These are phyloP conservation scores for Jaltomata sinuosa DNA, from an alignment of 257 asterid genomes.

Conservation along the genomic window DNA sequence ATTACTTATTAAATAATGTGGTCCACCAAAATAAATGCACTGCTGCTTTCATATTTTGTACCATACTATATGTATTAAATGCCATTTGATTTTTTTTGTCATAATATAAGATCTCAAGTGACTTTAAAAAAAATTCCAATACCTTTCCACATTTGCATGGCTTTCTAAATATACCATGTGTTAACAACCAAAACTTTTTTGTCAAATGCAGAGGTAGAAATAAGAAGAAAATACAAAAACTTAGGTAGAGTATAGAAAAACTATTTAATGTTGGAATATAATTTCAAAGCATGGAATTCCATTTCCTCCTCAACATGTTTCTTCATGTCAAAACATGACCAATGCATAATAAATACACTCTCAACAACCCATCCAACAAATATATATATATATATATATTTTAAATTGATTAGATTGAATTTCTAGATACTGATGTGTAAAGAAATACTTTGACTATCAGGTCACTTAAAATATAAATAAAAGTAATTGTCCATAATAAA, in stretches of 20 bases:
- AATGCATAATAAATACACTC: neutral
- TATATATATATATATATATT: no score
- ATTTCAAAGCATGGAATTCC: neutral
- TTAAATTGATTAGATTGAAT: neutral
- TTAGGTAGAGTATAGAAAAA: neutral
- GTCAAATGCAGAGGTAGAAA: neutral
- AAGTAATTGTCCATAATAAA: neutral
- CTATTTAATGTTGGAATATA: neutral
- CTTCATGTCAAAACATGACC: neutral
- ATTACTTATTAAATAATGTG: neutral
- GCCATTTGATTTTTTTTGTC: neutral
- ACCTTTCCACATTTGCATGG: neutral
- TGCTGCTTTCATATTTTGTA: slow-evolving; percentile 1
- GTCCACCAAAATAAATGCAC: slow-evolving; percentile 10
- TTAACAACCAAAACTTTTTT: neutral
- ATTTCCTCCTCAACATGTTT: neutral
- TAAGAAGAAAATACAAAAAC: neutral
- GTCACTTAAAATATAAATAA: neutral
- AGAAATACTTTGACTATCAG: neutral
- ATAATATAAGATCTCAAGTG: neutral
- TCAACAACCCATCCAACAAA: neutral
- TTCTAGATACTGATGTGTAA: neutral
- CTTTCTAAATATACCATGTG: neutral
- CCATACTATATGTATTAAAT: slow-evolving; percentile 9
- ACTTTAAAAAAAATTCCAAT: neutral